Percentiles rank a stretch among this genome's conserved stretches.
phyloP scores from a whole-genome alignment of 805 yeast species.

The Kazachstania psychrophila region DNA sequence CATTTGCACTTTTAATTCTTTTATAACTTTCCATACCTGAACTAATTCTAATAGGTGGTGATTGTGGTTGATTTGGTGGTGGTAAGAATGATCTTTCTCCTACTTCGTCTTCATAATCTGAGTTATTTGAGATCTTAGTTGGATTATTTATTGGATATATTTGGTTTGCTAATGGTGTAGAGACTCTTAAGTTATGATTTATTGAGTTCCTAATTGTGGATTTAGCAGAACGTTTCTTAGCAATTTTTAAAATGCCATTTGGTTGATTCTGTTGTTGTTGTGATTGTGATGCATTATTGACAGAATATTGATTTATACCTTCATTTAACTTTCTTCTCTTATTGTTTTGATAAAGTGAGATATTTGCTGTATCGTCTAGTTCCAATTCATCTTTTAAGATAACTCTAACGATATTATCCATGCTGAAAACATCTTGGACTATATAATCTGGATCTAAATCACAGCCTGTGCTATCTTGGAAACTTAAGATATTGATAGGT shows the following conservation, averaged over 20 bases:
- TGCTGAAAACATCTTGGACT: slow-evolving; percentile 55
- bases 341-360: slow-evolving; percentile 18
- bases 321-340: slow-evolving; percentile 20
- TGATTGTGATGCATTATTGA: neutral
- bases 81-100: slow-evolving; percentile 30
- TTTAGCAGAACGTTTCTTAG: slow-evolving; percentile 16
- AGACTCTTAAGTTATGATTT: slow-evolving; percentile 22
- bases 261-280: slow-evolving; percentile 4
- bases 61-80: slow-evolving; percentile 32
- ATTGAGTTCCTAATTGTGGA: slow-evolving; percentile 6
- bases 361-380: slow-evolving; percentile 17
- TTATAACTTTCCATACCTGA: slow-evolving; percentile 28
- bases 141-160: slow-evolving; percentile 28
- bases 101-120: slow-evolving; percentile 26
- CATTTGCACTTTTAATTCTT: slow-evolving; percentile 26
- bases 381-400: slow-evolving; percentile 35
- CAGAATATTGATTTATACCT: slow-evolving; percentile 5
- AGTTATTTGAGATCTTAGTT: slow-evolving; percentile 17
- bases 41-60: slow-evolving; percentile 32
- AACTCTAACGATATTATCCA: slow-evolving; percentile 39
- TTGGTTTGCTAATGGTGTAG: slow-evolving; percentile 35
- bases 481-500: slow-evolving; percentile 43
- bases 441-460: slow-evolving; percentile 73
- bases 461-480: slow-evolving; percentile 60
- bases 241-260: slow-evolving; percentile 15